Conservation (phyloP, 306 rosid genomes). For the Amphicarpaea edgeworthii region DNA sequence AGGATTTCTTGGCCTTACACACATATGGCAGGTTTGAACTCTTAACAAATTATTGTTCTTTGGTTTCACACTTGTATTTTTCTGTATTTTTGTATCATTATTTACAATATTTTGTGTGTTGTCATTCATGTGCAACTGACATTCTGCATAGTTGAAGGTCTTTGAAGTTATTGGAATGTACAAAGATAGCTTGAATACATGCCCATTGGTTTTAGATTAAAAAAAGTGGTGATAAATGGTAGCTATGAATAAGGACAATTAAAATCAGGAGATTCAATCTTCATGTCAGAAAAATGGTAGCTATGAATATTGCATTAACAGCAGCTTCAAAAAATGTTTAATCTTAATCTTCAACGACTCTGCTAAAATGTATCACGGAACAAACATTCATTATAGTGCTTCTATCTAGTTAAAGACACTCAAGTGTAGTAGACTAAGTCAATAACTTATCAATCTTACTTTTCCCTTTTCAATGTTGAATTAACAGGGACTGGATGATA, state of each 20-base stretch:
- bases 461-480: slow-evolving; percentile 36
- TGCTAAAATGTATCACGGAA: neutral
- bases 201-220: neutral
- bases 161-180: slow-evolving; percentile 15
- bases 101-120: neutral
- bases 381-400: neutral
- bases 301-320: slow-evolving; percentile 1
- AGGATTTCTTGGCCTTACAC: slow-evolving; percentile 87
- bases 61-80: slow-evolving; percentile 4
- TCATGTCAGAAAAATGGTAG: neutral
- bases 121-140: neutral
- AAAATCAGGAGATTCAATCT: slow-evolving; percentile 10
- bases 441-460: slow-evolving; percentile 14
- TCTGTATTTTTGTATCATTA: neutral
- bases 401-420: neutral
- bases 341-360: neutral
- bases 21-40: slow-evolving; percentile 91
- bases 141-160: neutral
- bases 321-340: neutral
- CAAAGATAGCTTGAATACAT: neutral
- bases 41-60: slow-evolving; percentile 19
- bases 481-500: slow-evolving; percentile 87
- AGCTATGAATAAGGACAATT: neutral
- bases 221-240: neutral
- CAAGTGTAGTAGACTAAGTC: neutral